Percentiles rank a stretch among this genome's conserved stretches.
phyloP scores from a whole-genome alignment of 2,329 filamentous ascomycete genomes.

The Ustulina deusta region DNA sequence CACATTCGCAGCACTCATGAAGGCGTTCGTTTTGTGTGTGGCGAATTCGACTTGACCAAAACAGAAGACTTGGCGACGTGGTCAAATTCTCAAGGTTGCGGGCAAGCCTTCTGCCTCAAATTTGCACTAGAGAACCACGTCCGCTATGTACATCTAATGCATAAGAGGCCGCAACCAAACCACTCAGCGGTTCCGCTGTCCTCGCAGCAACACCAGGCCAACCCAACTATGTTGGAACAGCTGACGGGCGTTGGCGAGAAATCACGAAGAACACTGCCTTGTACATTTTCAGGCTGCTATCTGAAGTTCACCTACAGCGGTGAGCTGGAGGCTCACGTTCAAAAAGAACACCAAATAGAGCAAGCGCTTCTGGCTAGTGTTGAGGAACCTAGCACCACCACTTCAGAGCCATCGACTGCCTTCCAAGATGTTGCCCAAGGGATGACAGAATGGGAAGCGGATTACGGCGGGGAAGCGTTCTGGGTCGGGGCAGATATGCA shows the following conservation, averaged over 20 bases:
- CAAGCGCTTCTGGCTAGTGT: slow-evolving; percentile 38
- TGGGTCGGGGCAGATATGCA: slow-evolving; percentile 50
- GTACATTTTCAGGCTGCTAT: slow-evolving; percentile 57
- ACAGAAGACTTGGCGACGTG: slow-evolving; percentile 72
- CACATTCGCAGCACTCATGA: slow-evolving; percentile 84
- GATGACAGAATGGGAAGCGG: slow-evolving; percentile 32
- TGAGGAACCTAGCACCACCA: slow-evolving; percentile 10
- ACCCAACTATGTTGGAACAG: slow-evolving; percentile 56
- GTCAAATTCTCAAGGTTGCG: slow-evolving; percentile 76
- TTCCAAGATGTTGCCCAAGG: slow-evolving; percentile 31
- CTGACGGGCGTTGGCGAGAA: slow-evolving; percentile 57
- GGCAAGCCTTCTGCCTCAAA: slow-evolving; percentile 80
- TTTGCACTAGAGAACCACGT: slow-evolving; percentile 85
- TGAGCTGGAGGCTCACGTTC: slow-evolving; percentile 62
- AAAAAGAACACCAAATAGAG: slow-evolving; percentile 47
- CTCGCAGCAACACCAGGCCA: slow-evolving; percentile 40
- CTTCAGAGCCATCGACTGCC: slow-evolving; percentile 16
- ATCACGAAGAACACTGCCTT: slow-evolving; percentile 59
- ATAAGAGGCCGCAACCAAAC: slow-evolving; percentile 56
- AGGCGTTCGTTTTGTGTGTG: slow-evolving; percentile 83
- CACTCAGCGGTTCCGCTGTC: slow-evolving; percentile 12
- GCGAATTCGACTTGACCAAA: slow-evolving; percentile 70
- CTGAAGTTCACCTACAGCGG: slow-evolving; percentile 63
- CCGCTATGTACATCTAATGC: slow-evolving; percentile 81
- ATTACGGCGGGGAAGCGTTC: slow-evolving; percentile 38